Evolutionary conservation across 176 grass and related monocot species (phyloP).

Genomic region (Carex littledalei): DNA sequence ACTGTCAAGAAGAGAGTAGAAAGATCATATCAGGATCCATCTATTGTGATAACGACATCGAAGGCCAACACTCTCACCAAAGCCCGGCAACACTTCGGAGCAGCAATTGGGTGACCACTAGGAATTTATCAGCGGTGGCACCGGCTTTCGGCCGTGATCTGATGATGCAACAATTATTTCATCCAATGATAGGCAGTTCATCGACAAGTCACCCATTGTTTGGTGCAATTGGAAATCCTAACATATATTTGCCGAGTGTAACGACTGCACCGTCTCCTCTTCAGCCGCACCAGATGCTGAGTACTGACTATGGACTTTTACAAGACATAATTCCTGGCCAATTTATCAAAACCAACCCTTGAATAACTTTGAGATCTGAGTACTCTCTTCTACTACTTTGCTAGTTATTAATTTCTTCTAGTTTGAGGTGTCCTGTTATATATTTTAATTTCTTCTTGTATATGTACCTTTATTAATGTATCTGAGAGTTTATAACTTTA

Average conservation of each 20-base stretch:
- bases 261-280: conserved; percentile 24
- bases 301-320: conserved; percentile 59
- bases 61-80: conserved; percentile 87
- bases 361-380: not conserved
- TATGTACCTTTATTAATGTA: conserved; percentile 45
- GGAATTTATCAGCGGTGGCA: not conserved
- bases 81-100: conserved; percentile 56
- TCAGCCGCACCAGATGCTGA: conserved; percentile 39
- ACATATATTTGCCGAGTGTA: conserved; percentile 43
- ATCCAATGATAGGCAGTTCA: conserved; percentile 14
- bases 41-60: conserved; percentile 83
- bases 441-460: conserved; percentile 42
- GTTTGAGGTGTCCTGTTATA: conserved; percentile 1
- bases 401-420: not conserved
- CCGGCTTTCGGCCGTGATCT: conserved; percentile 9
- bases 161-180: conserved; percentile 29
- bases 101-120: conserved; percentile 37
- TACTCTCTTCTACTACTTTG: conserved; percentile 9
- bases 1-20: conserved; percentile 94
- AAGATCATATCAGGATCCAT: conserved; percentile 78
- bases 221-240: conserved; percentile 37
- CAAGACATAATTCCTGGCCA: conserved; percentile 59
- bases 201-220: conserved; percentile 2
- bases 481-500: not conserved
- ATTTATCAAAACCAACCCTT: conserved; percentile 14